Evolutionary conservation across 345 rosid species (phyloP).

Genomic region (Eucalyptus camaldulensis): DNA sequence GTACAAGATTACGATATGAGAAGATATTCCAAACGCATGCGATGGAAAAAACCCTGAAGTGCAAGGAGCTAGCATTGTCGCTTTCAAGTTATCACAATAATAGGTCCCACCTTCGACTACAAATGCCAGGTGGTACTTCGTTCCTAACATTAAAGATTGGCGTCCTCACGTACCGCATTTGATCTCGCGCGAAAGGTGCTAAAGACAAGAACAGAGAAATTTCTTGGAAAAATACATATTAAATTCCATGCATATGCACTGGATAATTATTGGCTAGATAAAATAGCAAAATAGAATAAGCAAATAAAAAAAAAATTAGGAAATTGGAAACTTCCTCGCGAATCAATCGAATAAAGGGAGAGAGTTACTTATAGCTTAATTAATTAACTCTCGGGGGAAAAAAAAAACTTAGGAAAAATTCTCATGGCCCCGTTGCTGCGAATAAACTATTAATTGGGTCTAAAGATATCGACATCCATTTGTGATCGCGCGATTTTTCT

Average conservation of each 20-base stretch:
- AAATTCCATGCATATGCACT: neutral
- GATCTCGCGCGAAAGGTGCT: neutral
- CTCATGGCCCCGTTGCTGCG: neutral
- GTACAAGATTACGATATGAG: neutral
- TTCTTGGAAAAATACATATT: neutral
- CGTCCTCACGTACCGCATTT: neutral
- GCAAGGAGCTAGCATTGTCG: neutral
- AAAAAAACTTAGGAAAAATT: neutral
- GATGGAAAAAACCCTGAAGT: neutral
- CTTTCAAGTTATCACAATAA: neutral
- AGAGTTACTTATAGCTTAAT: neutral
- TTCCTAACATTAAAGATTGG: neutral
- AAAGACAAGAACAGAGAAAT: neutral
- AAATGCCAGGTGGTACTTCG: neutral
- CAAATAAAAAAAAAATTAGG: neutral
- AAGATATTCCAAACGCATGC: accelerated
- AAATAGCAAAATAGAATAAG: neutral
- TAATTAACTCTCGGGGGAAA: neutral
- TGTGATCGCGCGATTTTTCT: neutral
- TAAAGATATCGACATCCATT: neutral
- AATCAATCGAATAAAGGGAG: neutral
- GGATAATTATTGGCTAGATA: neutral
- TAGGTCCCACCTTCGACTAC: neutral
- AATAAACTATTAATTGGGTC: neutral
- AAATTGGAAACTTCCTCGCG: neutral